Base-by-base conservation (phyloP, 2,329 filamentous ascomycete genomes). In the Blastomyces silverae region DNA sequence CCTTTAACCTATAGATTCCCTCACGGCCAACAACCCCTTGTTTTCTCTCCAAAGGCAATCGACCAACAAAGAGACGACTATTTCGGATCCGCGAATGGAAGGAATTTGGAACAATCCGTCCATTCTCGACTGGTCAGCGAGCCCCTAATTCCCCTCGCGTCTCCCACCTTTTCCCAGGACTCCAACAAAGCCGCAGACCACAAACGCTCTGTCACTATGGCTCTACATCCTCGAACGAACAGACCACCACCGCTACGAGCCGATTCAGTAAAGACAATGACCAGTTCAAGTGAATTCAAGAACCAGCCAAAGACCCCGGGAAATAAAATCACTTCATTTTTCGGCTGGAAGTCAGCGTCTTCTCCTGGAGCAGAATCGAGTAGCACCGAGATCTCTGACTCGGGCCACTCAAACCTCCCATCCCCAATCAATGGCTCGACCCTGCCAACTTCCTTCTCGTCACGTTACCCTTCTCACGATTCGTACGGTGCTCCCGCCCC, bases 311-410 rank as follows among this genome's bases (percentile, higher is more conserved):
- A 82, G 69, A 83, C 82, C 1, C 81, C 83, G 22, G 80, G 80
- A 57, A 81, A 79, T 64, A 86, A 84, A 65, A 82, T 89, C 70
- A 84, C 84, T 56, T 86, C 84, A 17, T 87, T 89, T 75, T 89
- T 89, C 70, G 84, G 85, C 66, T 88, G 87, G 84, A 87, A 85
- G 67, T 82, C 80, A 28, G 76, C 79, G 37, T 78, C 81, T 58
- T 82, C 82, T 3, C 82, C 84, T 64, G 81, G 82, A 20, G 79
- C 79, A 17, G 85, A 85, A 63, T 85, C 84, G 11, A 83, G 84
- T 20, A 84, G 83, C 57, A 87, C 85, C 28, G 84, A 85, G 56
- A 86, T 87, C 70, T 88, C 86, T 13, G 84, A 85, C 61, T 80
- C 79, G 50, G 84, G 84, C 31, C 78, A 81, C 67, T 88, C 86